Percentiles rank a stretch among this genome's conserved stretches.
These are phyloP conservation scores for Candida sanyiensis DNA, from an alignment of 805 yeast genomes.

Conservation along the genomic window DNA sequence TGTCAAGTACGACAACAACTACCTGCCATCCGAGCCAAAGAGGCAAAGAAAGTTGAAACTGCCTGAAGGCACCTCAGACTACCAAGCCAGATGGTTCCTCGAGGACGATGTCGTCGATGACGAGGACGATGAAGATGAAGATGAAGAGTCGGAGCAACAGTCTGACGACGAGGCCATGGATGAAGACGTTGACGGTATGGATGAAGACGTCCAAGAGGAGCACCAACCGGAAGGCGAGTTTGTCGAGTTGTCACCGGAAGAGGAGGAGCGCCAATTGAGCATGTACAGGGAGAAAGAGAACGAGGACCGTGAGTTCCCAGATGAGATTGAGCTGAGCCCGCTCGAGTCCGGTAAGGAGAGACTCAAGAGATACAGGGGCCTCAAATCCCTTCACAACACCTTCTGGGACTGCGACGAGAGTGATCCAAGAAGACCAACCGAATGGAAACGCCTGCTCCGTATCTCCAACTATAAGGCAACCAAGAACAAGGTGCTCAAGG, in stretches of 20 bases:
- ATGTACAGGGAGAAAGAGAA: constrained; percentile 62
- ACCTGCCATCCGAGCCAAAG: constrained; percentile 28
- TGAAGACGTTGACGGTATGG: constrained; percentile 27
- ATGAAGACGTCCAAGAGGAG: constrained; percentile 27
- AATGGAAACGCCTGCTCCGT: constrained; percentile 71
- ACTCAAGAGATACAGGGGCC: constrained; percentile 76
- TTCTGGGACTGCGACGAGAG: constrained; percentile 84
- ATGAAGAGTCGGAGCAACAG: constrained; percentile 12
- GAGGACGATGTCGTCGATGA: constrained; percentile 41
- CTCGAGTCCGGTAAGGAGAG: constrained; percentile 68
- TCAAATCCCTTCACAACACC: constrained; percentile 72
- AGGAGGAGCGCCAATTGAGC: constrained; percentile 71
- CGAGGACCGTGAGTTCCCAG: constrained; percentile 92
- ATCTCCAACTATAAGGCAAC: constrained; percentile 74
- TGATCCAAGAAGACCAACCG: constrained; percentile 69
- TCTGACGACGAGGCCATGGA: constrained; percentile 22
- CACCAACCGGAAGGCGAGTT: constrained; percentile 45
- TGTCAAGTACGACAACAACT: constrained; percentile 36
- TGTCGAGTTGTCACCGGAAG: constrained; percentile 73
- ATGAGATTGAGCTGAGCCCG: constrained; percentile 85
- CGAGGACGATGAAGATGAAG: constrained; percentile 26
- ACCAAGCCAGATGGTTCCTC: constrained; percentile 73
- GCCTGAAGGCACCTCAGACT: constrained; percentile 76
- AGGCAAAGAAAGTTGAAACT: constrained; percentile 36
- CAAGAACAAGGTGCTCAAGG: constrained; percentile 60